A percentile compares a stretch with the other conserved stretches of the same genome.
These are phyloP conservation scores for Sporothrix pallida DNA, from an alignment of 2,329 filamentous ascomycete species.

Conservation along the genomic window DNA sequence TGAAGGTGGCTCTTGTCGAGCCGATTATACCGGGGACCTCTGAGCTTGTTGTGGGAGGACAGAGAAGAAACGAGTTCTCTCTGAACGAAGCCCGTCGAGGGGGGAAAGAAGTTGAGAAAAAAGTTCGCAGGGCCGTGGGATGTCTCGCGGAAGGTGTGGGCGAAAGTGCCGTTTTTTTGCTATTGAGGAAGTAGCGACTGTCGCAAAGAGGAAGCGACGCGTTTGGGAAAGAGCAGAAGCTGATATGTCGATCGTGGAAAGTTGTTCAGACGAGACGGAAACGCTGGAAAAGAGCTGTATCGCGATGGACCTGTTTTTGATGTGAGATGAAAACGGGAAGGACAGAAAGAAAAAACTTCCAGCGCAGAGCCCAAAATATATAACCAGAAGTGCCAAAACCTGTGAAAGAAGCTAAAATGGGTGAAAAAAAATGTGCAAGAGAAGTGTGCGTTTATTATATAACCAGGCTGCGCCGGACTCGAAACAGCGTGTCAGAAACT, in stretches of 20 bases:
- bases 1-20: conserved; percentile 40
- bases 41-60: neutral
- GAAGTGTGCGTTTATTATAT: conserved; percentile 5
- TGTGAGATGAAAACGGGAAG: conserved; percentile 6
- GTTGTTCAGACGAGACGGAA: neutral
- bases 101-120: neutral
- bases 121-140: conserved; percentile 15
- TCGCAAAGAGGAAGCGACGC: conserved; percentile 9
- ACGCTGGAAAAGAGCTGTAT: neutral
- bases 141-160: neutral
- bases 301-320: neutral
- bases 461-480: conserved; percentile 16
- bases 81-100: conserved; percentile 16
- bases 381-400: neutral
- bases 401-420: neutral
- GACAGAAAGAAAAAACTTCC: neutral
- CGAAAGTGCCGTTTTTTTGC: conserved; percentile 26
- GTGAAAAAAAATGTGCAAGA: neutral
- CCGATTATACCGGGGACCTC: neutral
- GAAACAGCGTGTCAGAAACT: conserved; percentile 8
- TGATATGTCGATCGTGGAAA: neutral
- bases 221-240: neutral
- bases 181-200: conserved; percentile 10
- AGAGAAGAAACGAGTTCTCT: conserved; percentile 4
- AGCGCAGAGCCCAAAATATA: neutral